Conservation (phyloP, 352 stramenopile species). For the Globisporangium perplexum region DNA sequence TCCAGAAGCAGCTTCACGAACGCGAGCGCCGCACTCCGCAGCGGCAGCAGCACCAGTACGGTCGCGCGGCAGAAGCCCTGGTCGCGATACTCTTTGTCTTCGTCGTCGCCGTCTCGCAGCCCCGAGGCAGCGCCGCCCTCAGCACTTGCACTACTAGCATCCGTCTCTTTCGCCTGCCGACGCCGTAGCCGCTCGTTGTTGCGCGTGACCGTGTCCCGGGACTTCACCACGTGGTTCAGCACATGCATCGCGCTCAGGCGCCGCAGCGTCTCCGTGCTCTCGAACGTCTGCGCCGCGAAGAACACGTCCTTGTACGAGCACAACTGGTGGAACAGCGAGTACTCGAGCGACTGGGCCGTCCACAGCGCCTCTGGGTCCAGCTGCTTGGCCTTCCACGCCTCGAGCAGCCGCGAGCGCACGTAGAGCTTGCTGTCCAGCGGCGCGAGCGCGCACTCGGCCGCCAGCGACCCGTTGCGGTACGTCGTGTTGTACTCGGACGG, state of each 20-base stretch:
- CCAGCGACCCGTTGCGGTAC: slow-evolving; percentile 24
- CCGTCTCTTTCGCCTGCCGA: slow-evolving; percentile 20
- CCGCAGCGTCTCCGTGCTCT: slow-evolving; percentile 45
- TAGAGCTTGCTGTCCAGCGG: slow-evolving; percentile 21
- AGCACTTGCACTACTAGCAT: neutral
- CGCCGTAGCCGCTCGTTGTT: slow-evolving; percentile 72
- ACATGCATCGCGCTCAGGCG: slow-evolving; percentile 68
- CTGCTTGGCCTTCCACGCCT: slow-evolving; percentile 39
- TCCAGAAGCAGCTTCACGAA: slow-evolving; percentile 64
- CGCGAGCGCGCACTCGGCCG: slow-evolving; percentile 10
- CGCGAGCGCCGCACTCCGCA: slow-evolving; percentile 52
- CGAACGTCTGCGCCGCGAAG: slow-evolving; percentile 62
- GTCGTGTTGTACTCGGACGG: slow-evolving; percentile 39
- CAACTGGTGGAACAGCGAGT: slow-evolving; percentile 45
- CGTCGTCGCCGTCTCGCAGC: slow-evolving; percentile 12
- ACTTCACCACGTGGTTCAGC: slow-evolving; percentile 75
- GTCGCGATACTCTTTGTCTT: slow-evolving; percentile 73
- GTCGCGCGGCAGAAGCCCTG: slow-evolving; percentile 68
- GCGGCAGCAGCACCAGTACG: slow-evolving; percentile 62
- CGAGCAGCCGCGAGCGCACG: slow-evolving; percentile 42
- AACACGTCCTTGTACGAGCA: slow-evolving; percentile 59
- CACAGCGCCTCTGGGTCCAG: slow-evolving; percentile 29
- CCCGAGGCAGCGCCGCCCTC: too few relatives aligned
- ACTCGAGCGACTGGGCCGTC: slow-evolving; percentile 32
- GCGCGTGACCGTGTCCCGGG: slow-evolving; percentile 54